Percentiles rank a stretch among this genome's conserved stretches.
Conservation (phyloP, 345 rosid genomes). For the Hypericum androsaemum region DNA sequence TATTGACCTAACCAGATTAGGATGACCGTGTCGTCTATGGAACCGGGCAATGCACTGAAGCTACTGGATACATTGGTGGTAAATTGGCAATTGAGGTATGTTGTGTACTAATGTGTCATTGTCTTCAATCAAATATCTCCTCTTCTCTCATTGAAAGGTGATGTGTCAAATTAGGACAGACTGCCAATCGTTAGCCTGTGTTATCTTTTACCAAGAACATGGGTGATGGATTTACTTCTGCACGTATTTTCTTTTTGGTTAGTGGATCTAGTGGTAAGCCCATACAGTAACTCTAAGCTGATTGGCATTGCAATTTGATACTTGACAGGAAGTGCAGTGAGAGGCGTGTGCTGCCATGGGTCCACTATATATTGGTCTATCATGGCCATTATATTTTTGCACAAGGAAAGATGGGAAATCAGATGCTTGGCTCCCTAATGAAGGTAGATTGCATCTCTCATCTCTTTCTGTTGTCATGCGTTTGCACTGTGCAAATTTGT, state of each 20-base stretch:
- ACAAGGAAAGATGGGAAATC: conserved; percentile 31
- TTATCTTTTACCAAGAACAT: too few species aligned
- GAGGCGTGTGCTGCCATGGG: conserved; percentile 63
- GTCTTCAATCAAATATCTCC: background rate
- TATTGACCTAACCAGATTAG: conserved; percentile 39
- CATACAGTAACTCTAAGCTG: too few species aligned
- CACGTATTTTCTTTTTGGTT: too few species aligned
- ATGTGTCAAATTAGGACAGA: too few species aligned
- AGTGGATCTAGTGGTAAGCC: too few species aligned
- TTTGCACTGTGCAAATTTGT: too few species aligned
- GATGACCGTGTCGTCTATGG: conserved; percentile 56
- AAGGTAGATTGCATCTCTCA: conserved; percentile 35
- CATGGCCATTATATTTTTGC: conserved; percentile 46
- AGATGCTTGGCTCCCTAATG: conserved; percentile 41
- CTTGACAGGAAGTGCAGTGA: conserved; percentile 50
- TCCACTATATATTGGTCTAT: conserved; percentile 61
- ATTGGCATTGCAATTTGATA: too few species aligned
- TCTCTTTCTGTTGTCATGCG: too few species aligned
- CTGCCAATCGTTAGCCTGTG: too few species aligned
- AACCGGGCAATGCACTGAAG: conserved; percentile 47
- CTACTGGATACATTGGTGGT: conserved; percentile 54
- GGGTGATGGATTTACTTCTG: too few species aligned
- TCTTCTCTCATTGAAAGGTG: too few species aligned
- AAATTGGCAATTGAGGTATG: conserved; percentile 82
- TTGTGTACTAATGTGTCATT: conserved; percentile 1